These are phyloP conservation scores for Brettanomyces nanus DNA, from an alignment of 805 yeast species.

Conservation along the genomic window DNA sequence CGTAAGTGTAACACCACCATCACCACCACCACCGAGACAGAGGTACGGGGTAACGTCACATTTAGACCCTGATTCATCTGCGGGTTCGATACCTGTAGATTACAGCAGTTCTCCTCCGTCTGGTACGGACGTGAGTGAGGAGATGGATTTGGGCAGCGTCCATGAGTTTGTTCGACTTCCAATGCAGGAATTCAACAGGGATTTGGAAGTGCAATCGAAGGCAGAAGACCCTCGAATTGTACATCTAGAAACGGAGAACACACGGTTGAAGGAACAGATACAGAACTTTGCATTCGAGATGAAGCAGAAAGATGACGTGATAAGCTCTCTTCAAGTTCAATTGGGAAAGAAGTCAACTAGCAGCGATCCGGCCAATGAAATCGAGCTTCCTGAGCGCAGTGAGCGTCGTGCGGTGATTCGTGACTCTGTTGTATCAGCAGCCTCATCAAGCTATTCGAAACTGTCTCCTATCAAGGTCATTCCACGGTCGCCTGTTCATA, in stretches of 20 bases:
- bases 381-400: background rate
- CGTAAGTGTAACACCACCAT: too few species aligned
- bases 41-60: too few species aligned
- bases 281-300: background rate
- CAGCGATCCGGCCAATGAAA: background rate
- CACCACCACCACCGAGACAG: too few species aligned
- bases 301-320: background rate
- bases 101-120: background rate
- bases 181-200: constrained; percentile 1
- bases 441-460: background rate
- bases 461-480: background rate
- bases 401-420: constrained; percentile 1
- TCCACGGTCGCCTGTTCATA: too few species aligned
- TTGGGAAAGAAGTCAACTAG: background rate
- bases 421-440: background rate
- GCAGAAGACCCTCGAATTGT: background rate
- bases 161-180: constrained; percentile 2
- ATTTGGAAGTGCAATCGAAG: background rate
- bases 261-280: background rate
- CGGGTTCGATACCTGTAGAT: background rate
- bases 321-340: background rate
- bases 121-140: background rate
- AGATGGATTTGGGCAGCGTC: constrained; percentile 3
- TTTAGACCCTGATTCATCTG: background rate
- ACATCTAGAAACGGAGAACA: constrained; percentile 1